A percentile compares a stretch with the other conserved stretches of the same genome.
These are phyloP conservation scores for Ganoderma boninense DNA, from an alignment of 1,284 basidiomycete species.

Conservation along the genomic window DNA sequence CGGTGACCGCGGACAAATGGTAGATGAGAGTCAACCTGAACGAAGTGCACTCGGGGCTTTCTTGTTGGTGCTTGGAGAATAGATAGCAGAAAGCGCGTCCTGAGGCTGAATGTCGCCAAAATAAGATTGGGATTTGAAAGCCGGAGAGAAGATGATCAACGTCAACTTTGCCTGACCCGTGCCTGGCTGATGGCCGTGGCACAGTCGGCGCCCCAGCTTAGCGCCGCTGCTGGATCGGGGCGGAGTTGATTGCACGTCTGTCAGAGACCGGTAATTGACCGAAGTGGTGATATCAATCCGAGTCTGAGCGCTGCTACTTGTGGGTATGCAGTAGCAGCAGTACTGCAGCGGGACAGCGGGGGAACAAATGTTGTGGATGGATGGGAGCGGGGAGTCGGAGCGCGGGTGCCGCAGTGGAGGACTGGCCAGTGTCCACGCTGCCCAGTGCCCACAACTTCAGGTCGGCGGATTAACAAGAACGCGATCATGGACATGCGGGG, in stretches of 20 bases:
- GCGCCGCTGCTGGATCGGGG: not conserved
- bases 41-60: no score
- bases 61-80: no score
- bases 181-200: not conserved
- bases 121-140: not conserved
- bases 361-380: not conserved
- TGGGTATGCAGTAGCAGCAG: not conserved
- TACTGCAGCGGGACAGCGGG: not conserved
- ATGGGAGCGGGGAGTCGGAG: no score
- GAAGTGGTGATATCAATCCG: not conserved
- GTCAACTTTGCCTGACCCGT: no score
- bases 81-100: no score
- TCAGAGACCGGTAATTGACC: constrained; percentile 9
- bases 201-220: not conserved
- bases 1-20: no score
- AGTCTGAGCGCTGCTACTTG: not conserved
- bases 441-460: no score
- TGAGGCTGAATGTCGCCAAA: not conserved
- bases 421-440: no score
- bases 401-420: no score
- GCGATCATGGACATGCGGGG: no score
- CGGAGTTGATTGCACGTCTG: not conserved
- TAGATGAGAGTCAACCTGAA: no score
- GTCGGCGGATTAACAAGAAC: no score
- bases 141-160: not conserved